Base-by-base conservation (phyloP, 2,329 filamentous ascomycete species). In the Lithohypha guttulata region DNA sequence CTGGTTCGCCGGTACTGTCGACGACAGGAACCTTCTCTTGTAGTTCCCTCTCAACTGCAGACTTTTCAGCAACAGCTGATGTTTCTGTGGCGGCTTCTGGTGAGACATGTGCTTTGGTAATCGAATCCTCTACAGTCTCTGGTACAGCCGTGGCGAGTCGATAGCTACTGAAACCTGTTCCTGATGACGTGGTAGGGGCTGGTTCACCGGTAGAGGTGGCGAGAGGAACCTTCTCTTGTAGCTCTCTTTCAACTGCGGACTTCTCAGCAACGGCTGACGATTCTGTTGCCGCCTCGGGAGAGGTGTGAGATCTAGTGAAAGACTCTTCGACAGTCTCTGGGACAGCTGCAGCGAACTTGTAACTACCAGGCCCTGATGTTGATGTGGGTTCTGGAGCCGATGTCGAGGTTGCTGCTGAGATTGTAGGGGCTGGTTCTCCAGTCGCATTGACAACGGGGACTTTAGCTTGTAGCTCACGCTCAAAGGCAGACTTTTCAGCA, bases 21-120 rank as follows among this genome's bases (percentile, higher is more conserved):
- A 55, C 52, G 4, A 54, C 43, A 1, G 50, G 49, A 8, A 66
- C 55, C 30, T 59, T 60, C 42, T 75, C 69, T 33, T 86, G 65
- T 6, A 93, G 68, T 62, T 93, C 81, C 18, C 73, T 60, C 64
- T 93, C 84, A 4, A 86, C 69, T 8, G 67, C 70, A 57, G 74
- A 75, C 73, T 91, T 91, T 51, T 87, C 82, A 46, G 72, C 63
- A 5, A 91, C 81, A 13, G 78, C 81, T 40, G 70, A 69, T 2
- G 75, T 65, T 59, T 77, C 80, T 39, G 73, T 71, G 22, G 81
- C 74, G 22, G 84, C 84, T 61, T 91, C 84, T 7, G 83, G 79
- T 44, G 65, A 68, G 52, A 69, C 59, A 39, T 75, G 71, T 15
- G 81, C 71, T 37, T 64, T 52, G n/a, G 55, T 51, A 4, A 69